Evolutionary conservation across 352 stramenopile species (phyloP).

Genomic region (Hyaloperonospora arabidopsidis): DNA sequence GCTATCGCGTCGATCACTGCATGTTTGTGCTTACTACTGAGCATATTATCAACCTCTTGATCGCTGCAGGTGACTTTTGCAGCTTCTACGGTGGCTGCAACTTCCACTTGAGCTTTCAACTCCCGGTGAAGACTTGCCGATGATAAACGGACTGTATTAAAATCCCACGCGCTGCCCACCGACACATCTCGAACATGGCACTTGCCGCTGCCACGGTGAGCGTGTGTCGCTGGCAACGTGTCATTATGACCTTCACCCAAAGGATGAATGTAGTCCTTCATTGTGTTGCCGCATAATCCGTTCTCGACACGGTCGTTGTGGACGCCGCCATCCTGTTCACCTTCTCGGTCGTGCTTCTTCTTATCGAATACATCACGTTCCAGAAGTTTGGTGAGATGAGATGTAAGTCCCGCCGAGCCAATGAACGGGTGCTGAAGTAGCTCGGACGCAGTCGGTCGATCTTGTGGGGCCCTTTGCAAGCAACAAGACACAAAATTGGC

Average conservation of each 20-base stretch:
- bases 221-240: slow-evolving; percentile 18
- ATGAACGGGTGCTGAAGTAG: slow-evolving; percentile 87
- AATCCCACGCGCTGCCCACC: slow-evolving; percentile 66
- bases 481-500: slow-evolving; percentile 87
- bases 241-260: slow-evolving; percentile 16
- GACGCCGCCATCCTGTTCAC: slow-evolving; percentile 6
- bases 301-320: slow-evolving; percentile 13
- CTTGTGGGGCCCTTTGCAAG: slow-evolving; percentile 80
- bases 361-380: slow-evolving; percentile 35
- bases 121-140: slow-evolving; percentile 32
- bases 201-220: slow-evolving; percentile 32
- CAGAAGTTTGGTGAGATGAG: slow-evolving; percentile 64
- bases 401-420: slow-evolving; percentile 52
- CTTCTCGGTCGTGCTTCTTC: slow-evolving; percentile 14
- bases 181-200: slow-evolving; percentile 34
- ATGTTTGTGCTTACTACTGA: slow-evolving; percentile 5
- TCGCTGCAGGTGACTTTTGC: background rate
- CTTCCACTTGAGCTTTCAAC: slow-evolving; percentile 25
- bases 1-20: slow-evolving; percentile 5
- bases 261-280: slow-evolving; percentile 9
- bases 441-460: slow-evolving; percentile 75
- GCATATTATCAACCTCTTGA: background rate
- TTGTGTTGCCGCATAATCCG: slow-evolving; percentile 3
- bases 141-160: slow-evolving; percentile 61
- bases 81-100: slow-evolving; percentile 7